Evolutionary conservation across 2,329 filamentous ascomycete genomes (phyloP).

Genomic region (Fusarium longipes): DNA sequence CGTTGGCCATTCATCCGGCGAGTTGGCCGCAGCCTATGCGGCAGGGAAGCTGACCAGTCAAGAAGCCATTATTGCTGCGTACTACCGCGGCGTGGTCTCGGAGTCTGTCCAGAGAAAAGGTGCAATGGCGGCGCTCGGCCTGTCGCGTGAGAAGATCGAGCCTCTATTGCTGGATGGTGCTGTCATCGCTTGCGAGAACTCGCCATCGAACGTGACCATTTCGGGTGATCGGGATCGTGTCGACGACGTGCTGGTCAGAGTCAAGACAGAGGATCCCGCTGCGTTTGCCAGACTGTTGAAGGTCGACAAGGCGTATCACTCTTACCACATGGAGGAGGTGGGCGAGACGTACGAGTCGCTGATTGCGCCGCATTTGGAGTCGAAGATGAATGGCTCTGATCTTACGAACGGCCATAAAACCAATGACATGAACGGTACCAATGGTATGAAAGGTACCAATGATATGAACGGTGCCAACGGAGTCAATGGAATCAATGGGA

Average conservation of each 20-base stretch:
- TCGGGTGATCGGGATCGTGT: slow-evolving; percentile 48
- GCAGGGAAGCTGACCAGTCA: slow-evolving; percentile 50
- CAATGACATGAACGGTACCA: neutral
- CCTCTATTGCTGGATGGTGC: slow-evolving; percentile 42
- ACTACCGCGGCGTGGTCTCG: slow-evolving; percentile 52
- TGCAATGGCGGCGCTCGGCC: slow-evolving; percentile 56
- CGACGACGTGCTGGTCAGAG: slow-evolving; percentile 41
- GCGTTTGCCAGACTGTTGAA: slow-evolving; percentile 50
- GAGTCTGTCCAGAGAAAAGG: slow-evolving; percentile 26
- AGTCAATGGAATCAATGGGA: slow-evolving; percentile 2
- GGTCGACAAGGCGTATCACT: slow-evolving; percentile 58
- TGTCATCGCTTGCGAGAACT: slow-evolving; percentile 54
- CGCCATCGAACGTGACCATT: slow-evolving; percentile 51
- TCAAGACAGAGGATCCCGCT: slow-evolving; percentile 47
- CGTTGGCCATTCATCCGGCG: slow-evolving; percentile 58
- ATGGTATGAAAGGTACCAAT: too few species aligned
- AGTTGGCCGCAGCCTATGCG: slow-evolving; percentile 59
- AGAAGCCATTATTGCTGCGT: slow-evolving; percentile 55
- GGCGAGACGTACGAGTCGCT: slow-evolving; percentile 41
- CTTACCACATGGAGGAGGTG: slow-evolving; percentile 50
- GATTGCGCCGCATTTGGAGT: slow-evolving; percentile 3
- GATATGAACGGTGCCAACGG: neutral
- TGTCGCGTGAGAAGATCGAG: slow-evolving; percentile 46
- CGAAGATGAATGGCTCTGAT: slow-evolving; percentile 1
- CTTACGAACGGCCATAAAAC: slow-evolving; percentile 3